phyloP scores from a whole-genome alignment of 768 basidiomycete species.

The Leccinum rimulosum region DNA sequence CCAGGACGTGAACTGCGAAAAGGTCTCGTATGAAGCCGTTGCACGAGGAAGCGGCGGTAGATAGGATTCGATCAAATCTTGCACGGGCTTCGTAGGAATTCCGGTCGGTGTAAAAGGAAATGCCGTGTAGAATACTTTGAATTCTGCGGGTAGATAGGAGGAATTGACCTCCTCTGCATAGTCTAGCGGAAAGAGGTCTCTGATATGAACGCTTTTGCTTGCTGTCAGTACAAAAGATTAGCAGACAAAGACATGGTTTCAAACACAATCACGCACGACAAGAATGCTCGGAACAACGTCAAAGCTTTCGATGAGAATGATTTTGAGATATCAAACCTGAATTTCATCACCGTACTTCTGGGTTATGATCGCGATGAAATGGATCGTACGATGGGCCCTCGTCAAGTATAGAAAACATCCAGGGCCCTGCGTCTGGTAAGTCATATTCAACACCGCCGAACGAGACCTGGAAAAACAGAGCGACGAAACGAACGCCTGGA shows the following conservation, averaged over 20 bases:
- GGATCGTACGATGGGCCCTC: conserved; percentile 20
- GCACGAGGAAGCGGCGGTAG: conserved; percentile 44
- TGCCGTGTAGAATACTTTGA: conserved; percentile 40
- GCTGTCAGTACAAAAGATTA: background rate
- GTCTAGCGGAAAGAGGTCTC: conserved; percentile 4
- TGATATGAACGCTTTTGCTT: conserved; percentile 6
- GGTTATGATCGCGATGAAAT: conserved; percentile 43
- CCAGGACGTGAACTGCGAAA: conserved; percentile 49
- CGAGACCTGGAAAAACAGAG: conserved; percentile 16
- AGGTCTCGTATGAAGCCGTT: conserved; percentile 43
- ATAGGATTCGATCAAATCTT: conserved; percentile 42
- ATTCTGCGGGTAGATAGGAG: conserved; percentile 44
- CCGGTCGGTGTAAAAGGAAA: conserved; percentile 46
- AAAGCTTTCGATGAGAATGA: background rate
- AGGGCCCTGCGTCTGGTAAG: conserved; percentile 31
- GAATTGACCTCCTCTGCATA: conserved; percentile 37
- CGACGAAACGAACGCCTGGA: conserved; percentile 41
- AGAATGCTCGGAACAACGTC: conserved; percentile 37
- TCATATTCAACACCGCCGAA: conserved; percentile 45
- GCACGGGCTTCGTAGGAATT: conserved; percentile 33
- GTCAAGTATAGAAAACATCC: conserved; percentile 42
- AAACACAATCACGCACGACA: conserved; percentile 30
- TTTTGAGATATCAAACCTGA: conserved; percentile 4
- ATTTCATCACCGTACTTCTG: conserved; percentile 40
- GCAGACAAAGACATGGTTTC: background rate